Conservation (phyloP, 106 monocot species). For the Dioscorea zingiberensis region DNA sequence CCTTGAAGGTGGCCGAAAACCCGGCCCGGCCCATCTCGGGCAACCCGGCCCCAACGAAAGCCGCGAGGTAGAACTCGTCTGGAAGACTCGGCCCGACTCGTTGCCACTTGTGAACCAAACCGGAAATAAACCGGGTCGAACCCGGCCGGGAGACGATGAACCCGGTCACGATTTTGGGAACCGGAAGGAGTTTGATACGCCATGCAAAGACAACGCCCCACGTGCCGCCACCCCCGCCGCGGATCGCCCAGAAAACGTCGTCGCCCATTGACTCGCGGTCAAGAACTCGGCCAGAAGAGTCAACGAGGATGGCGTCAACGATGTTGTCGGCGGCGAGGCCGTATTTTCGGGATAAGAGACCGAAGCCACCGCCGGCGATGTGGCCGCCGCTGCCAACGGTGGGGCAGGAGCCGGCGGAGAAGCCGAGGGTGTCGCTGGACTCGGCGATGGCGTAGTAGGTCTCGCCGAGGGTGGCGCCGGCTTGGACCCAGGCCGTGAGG, state of each 20-base stretch:
- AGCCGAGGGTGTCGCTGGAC: slow-evolving; percentile 11
- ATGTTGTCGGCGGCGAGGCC: slow-evolving; percentile 73
- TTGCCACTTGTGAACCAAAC: slow-evolving; percentile 50
- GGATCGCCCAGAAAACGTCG: slow-evolving; percentile 66
- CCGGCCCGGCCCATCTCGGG: slow-evolving; percentile 10
- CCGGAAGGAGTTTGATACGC: slow-evolving; percentile 29
- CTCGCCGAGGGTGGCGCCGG: slow-evolving; percentile 23
- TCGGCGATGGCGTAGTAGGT: slow-evolving; percentile 15
- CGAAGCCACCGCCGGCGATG: slow-evolving; percentile 60
- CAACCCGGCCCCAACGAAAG: slow-evolving; percentile 33
- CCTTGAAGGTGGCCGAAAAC: slow-evolving; percentile 47
- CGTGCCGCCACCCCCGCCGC: slow-evolving; percentile 60
- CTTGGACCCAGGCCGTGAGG: slow-evolving; percentile 10
- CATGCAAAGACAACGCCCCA: slow-evolving; percentile 60
- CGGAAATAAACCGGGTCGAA: slow-evolving; percentile 15
- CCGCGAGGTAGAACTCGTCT: slow-evolving; percentile 55
- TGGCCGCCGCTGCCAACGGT: slow-evolving; percentile 53
- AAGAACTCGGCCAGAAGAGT: slow-evolving; percentile 19
- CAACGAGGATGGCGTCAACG: slow-evolving; percentile 43
- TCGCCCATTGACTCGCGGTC: slow-evolving; percentile 34
- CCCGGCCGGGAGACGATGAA: slow-evolving; percentile 37
- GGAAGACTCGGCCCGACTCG: slow-evolving; percentile 31
- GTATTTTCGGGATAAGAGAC: slow-evolving; percentile 46
- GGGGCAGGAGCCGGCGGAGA: slow-evolving; percentile 59
- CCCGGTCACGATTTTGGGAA: slow-evolving; percentile 27